These are phyloP conservation scores for Globisporangium spiculum DNA, from an alignment of 352 stramenopile species.

Conservation along the genomic window DNA sequence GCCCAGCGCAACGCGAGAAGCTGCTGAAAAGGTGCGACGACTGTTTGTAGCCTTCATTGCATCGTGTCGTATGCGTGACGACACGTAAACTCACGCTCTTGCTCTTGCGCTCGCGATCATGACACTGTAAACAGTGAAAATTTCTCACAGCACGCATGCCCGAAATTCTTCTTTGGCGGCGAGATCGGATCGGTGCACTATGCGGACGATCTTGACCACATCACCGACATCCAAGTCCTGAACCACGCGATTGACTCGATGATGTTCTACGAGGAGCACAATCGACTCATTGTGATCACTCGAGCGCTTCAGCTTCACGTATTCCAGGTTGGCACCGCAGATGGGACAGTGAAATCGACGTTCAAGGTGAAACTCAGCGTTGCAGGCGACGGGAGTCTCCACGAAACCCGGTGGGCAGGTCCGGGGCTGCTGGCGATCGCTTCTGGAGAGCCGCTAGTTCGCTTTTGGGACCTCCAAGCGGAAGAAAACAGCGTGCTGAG, in stretches of 20 bases:
- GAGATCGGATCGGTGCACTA: slow-evolving; percentile 89
- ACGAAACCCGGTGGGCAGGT: slow-evolving; percentile 86
- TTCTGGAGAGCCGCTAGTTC: slow-evolving; percentile 85
- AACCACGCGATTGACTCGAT: slow-evolving; percentile 88
- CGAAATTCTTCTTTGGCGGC: slow-evolving; percentile 93
- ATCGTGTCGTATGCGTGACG: background rate
- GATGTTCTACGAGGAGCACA: slow-evolving; percentile 85
- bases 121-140: slow-evolving; percentile 25
- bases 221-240: slow-evolving; percentile 85
- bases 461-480: slow-evolving; percentile 90
- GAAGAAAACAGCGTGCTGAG: slow-evolving; percentile 93
- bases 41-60: background rate
- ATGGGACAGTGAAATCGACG: slow-evolving; percentile 81
- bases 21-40: slow-evolving; percentile 34
- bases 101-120: background rate
- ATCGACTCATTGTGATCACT: slow-evolving; percentile 90
- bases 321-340: slow-evolving; percentile 78
- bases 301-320: slow-evolving; percentile 85
- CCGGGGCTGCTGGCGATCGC: slow-evolving; percentile 88
- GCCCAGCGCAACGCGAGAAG: slow-evolving; percentile 33
- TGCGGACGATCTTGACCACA: slow-evolving; percentile 91
- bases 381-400: slow-evolving; percentile 75
- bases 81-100: background rate
- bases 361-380: slow-evolving; percentile 90
- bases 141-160: slow-evolving; percentile 58